Evolutionary conservation across 176 grass and related monocot species (phyloP), one percentile per base, ranked within the genome.

Genomic region (Oryza meyeriana): DNA sequence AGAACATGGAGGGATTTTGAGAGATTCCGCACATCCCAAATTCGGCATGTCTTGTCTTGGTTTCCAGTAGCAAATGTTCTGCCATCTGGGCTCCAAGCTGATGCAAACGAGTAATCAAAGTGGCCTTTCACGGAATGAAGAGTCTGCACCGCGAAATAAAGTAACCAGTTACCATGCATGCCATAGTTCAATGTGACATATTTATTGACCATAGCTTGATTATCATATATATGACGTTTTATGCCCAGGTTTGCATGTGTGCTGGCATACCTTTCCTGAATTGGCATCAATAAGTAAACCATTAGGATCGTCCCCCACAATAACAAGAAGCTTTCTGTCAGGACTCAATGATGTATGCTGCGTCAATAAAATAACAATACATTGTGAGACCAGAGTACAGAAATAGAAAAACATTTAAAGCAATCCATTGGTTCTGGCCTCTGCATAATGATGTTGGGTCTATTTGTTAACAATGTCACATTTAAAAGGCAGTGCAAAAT

Each of bases 261-360:
- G 64, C 31, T 64, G 5, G 44, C 68, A 77, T 91, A 99, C 97
- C 93, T 99, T 99, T 89, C 93, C 97, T 41, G 91, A 91, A 86
- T 90, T 91, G 81, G 91, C 84, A 92, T 99, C 97, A 73, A 91
- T 87, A 55, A 99, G 72, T 63, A 99, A 72, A 84, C 89, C 88
- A 41, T 99, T 77, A 80, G 90, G 88, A 68, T 92, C 87, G 5
- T 99, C 96, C 63, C 97, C 97, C 61, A 95, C 93, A 78, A 99
- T 87, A 62, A 89, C 90, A 28, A 95, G 64, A 72, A 95, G 73
- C 77, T 99, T 99, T 72, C 89, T 74, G 71, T 99, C 93, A 35
- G 97, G 93, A 87, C 93, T 99, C 76, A 99, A 84, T 50, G 97
- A 93, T 79, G 97, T 92, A 90, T 93, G 92, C 97, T 99, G 90